phyloP scores from a whole-genome alignment of 2,329 filamentous ascomycete genomes.

The Fusarium pseudonygamai region DNA sequence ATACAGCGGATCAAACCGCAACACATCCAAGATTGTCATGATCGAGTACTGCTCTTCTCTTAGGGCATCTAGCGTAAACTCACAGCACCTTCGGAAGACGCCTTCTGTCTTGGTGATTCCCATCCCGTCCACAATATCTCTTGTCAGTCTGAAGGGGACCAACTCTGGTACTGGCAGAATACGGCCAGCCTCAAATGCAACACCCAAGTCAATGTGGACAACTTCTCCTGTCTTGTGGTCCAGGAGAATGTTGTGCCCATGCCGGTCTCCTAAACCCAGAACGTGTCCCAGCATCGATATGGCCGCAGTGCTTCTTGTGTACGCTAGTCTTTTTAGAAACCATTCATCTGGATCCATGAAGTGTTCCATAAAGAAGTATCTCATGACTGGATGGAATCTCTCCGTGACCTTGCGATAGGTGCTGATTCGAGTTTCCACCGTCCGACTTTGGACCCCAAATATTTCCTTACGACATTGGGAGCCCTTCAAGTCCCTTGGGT shows the following conservation, averaged over 20 bases:
- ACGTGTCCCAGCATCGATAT: slow-evolving; percentile 96
- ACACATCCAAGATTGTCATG: slow-evolving; percentile 97
- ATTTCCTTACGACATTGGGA: slow-evolving; percentile 83
- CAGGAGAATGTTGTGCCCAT: slow-evolving; percentile 96
- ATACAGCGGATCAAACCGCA: slow-evolving; percentile 97
- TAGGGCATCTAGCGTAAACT: slow-evolving; percentile 94
- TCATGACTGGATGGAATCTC: slow-evolving; percentile 90
- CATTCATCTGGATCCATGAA: slow-evolving; percentile 96
- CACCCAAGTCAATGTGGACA: slow-evolving; percentile 95
- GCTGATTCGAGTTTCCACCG: slow-evolving; percentile 75
- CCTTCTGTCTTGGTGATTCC: slow-evolving; percentile 94
- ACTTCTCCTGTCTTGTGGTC: slow-evolving; percentile 91
- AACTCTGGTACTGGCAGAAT: slow-evolving; percentile 95
- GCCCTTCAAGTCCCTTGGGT: slow-evolving; percentile 83
- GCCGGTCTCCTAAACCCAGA: slow-evolving; percentile 90
- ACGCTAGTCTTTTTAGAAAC: slow-evolving; percentile 89
- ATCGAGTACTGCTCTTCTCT: slow-evolving; percentile 97
- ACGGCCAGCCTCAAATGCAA: slow-evolving; percentile 95
- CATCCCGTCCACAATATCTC: slow-evolving; percentile 97
- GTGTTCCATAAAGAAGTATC: slow-evolving; percentile 96
- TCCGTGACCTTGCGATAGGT: slow-evolving; percentile 82
- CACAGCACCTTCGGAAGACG: slow-evolving; percentile 96
- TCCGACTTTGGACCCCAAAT: slow-evolving; percentile 73
- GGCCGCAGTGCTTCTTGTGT: slow-evolving; percentile 91
- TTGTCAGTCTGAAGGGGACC: slow-evolving; percentile 92